Evolutionary conservation across 2,329 filamentous ascomycete genomes (phyloP).

Genomic region (Trichophyton verrucosum): DNA sequence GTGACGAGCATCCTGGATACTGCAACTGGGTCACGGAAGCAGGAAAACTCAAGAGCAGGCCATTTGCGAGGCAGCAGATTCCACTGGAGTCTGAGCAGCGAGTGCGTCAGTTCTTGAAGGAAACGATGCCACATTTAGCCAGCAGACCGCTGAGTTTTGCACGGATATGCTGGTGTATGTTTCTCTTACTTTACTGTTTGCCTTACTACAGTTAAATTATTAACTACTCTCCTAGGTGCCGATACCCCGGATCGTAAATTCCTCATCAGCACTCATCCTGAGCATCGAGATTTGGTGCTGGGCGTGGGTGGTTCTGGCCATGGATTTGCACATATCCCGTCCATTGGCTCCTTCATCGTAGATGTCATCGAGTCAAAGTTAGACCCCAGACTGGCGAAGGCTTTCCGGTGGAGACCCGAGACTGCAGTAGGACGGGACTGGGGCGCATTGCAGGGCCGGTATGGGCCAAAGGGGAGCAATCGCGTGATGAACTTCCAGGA

Average conservation of each 20-base stretch:
- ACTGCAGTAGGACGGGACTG: background rate
- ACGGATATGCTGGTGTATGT: background rate
- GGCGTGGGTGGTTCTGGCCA: slow-evolving; percentile 42
- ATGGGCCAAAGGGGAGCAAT: background rate
- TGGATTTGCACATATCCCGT: slow-evolving; percentile 42
- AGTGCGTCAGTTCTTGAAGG: slow-evolving; percentile 34
- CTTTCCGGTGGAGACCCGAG: slow-evolving; percentile 39
- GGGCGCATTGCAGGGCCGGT: background rate
- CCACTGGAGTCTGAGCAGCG: slow-evolving; percentile 38
- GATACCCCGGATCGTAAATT: slow-evolving; percentile 45
- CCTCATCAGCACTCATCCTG: slow-evolving; percentile 40
- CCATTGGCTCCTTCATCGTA: slow-evolving; percentile 39
- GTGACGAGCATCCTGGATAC: slow-evolving; percentile 46
- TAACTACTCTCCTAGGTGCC: slow-evolving; percentile 38
- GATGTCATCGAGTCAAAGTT: slow-evolving; percentile 38
- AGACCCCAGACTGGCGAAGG: slow-evolving; percentile 31
- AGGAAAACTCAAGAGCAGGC: background rate
- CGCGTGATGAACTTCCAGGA: background rate
- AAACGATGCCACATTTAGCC: slow-evolving; percentile 39
- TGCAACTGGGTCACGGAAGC: slow-evolving; percentile 32
- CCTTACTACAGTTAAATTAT: slow-evolving; percentile 4
- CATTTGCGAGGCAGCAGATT: slow-evolving; percentile 26
- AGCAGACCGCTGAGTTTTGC: slow-evolving; percentile 1
- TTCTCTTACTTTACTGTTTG: background rate
- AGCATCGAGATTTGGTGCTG: slow-evolving; percentile 32